Evolutionary conservation across 2,329 filamentous ascomycete species (phyloP).

Genomic region (Microdochium bolleyi): DNA sequence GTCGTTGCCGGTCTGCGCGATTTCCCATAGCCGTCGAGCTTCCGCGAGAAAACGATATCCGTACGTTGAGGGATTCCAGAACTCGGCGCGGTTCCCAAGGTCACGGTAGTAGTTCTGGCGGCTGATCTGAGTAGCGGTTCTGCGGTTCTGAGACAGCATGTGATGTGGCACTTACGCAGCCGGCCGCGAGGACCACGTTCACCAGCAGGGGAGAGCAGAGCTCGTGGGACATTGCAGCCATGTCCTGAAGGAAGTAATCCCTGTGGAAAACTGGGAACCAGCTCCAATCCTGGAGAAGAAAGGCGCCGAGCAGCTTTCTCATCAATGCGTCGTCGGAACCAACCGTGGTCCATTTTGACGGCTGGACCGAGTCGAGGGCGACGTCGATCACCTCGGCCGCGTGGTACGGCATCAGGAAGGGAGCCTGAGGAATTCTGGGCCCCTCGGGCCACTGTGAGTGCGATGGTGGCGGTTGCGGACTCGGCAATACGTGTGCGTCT

Average conservation of each 20-base stretch:
- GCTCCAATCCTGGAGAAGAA: conserved; percentile 26
- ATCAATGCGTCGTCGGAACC: conserved; percentile 25
- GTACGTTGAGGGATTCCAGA: conserved; percentile 24
- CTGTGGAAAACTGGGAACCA: conserved; percentile 28
- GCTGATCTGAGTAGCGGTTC: too few species aligned
- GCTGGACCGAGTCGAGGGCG: conserved; percentile 15
- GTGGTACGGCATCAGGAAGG: conserved; percentile 26
- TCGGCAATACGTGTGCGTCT: too few species aligned
- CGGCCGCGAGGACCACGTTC: conserved; percentile 22
- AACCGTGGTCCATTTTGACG: conserved; percentile 27
- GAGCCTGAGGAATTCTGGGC: too few species aligned
- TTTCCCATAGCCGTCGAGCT: conserved; percentile 24
- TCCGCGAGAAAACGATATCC: conserved; percentile 27
- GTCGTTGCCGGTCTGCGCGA: conserved; percentile 12
- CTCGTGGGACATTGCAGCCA: conserved; percentile 15
- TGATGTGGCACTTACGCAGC: too few species aligned
- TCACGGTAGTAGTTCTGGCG: conserved; percentile 17
- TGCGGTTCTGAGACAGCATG: too few species aligned
- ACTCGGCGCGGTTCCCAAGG: conserved; percentile 21
- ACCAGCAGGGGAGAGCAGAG: conserved; percentile 32
- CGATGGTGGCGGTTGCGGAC: too few species aligned
- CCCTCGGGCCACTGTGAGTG: too few species aligned
- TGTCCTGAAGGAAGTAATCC: conserved; percentile 28
- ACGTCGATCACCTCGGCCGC: conserved; percentile 24
- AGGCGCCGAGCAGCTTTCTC: conserved; percentile 16